Evolutionary conservation across 1,284 basidiomycete genomes (phyloP).

Genomic region (Phellopilus nigrolimitatus): DNA sequence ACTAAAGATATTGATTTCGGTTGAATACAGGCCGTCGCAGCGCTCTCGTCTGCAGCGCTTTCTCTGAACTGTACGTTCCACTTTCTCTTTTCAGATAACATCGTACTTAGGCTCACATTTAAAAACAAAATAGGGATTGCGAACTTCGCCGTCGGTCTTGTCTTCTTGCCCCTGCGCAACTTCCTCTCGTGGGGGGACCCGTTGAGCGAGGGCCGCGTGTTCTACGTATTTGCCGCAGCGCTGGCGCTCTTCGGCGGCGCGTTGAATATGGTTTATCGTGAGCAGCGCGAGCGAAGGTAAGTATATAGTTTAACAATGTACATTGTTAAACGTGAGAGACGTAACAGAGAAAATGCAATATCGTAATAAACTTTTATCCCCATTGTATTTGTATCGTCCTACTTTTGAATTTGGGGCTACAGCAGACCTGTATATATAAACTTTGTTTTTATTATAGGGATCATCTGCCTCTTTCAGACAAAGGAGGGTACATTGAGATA

Average conservation of each 20-base stretch:
- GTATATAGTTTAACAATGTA: not conserved
- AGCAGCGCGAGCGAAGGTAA: not conserved
- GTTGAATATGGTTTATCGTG: slow-evolving; percentile 38
- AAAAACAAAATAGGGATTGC: slow-evolving; percentile 53
- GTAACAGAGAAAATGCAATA: too few relatives aligned
- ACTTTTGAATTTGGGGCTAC: too few relatives aligned
- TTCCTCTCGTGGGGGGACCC: slow-evolving; percentile 59
- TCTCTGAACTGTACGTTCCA: slow-evolving; percentile 70
- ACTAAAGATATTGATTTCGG: slow-evolving; percentile 14
- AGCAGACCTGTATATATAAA: too few relatives aligned
- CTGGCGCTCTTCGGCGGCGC: slow-evolving; percentile 36
- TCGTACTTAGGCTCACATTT: not conserved
- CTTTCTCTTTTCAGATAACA: not conserved
- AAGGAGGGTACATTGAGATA: too few relatives aligned
- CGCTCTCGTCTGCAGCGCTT: slow-evolving; percentile 77
- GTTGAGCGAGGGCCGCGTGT: slow-evolving; percentile 72
- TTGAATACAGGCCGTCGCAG: slow-evolving; percentile 65
- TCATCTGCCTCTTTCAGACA: too few relatives aligned
- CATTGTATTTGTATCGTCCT: too few relatives aligned
- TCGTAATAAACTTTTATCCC: too few relatives aligned
- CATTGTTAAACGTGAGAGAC: not conserved
- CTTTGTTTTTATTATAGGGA: too few relatives aligned
- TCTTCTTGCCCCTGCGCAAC: slow-evolving; percentile 81
- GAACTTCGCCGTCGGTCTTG: slow-evolving; percentile 78
- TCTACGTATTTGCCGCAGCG: slow-evolving; percentile 68